Base-by-base conservation (phyloP, 768 basidiomycete species). In the Amanita muscaria region DNA sequence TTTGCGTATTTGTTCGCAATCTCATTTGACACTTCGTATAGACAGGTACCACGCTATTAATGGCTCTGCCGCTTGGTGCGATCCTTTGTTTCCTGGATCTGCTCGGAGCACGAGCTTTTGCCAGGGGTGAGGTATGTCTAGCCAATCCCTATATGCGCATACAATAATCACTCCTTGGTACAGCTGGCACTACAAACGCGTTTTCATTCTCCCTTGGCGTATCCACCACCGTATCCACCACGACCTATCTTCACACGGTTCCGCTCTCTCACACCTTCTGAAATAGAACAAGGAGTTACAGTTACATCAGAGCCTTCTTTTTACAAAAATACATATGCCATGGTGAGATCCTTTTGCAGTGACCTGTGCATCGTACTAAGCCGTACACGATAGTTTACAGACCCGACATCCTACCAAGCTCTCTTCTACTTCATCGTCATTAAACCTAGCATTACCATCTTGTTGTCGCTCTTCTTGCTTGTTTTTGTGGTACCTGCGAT, bases 341-440 rank as follows among this genome's bases (percentile, higher is more conserved):
- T 89, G 87, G 85, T 84, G 48, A 27, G 78, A 60, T 14, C n/a
- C 24, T 30, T 37, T 21, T 23, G 19, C 27, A 4, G 36, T 23
- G 25, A 25, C n/a, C 19, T 35, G 12, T 29, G 27, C 27, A 29
- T 15, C 9, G n/a, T n/a, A n/a, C n/a, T n/a, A n/a, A n/a, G n/a
- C n/a, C n/a, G n/a, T n/a, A n/a, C n/a, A n/a, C n/a, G n/a, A n/a
- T 51, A 88, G 86, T 89, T 89, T 62, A 80, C 81, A 32, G 87
- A 89, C 54, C 65, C 82, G 30, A 85, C 82, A 4, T 84, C 87
- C 14, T 89, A 87, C 60, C 84, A 85, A 64, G 81, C 88, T 0
- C 70, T 90, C 3, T 89, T 90, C 68, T 89, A 90, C 59, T 90
- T 90, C 64, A 73, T 90, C 49, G 83, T 89, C 40, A 79, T 90